Evolutionary conservation across 176 grass and related monocot genomes (phyloP).

Genomic region (Chrysopogon serrulatus): DNA sequence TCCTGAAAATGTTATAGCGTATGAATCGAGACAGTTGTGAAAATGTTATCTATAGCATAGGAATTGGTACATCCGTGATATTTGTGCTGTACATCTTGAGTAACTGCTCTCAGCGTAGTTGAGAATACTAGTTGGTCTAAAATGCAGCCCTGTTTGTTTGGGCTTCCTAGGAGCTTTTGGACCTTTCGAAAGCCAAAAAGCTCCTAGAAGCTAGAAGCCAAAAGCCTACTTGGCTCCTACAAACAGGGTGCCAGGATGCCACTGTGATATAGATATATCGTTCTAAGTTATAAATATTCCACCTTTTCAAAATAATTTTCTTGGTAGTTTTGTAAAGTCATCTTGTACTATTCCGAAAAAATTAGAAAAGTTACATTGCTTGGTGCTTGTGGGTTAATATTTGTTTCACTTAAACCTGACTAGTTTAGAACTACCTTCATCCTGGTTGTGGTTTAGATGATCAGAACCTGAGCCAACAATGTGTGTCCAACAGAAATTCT

Average conservation of each 20-base stretch:
- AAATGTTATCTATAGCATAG: not conserved
- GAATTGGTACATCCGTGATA: not conserved
- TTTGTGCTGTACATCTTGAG: not conserved
- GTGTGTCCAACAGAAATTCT: not conserved
- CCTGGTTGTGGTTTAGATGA: not conserved
- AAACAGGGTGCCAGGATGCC: not conserved
- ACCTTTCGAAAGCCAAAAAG: not conserved
- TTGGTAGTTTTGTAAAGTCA: not conserved
- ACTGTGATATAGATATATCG: not conserved
- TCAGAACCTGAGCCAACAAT: not conserved
- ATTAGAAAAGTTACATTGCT: no score
- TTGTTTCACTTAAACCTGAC: not conserved
- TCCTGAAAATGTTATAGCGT: not conserved
- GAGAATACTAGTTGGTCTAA: not conserved
- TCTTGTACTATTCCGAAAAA: not conserved
- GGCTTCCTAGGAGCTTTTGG: not conserved
- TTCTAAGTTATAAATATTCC: not conserved
- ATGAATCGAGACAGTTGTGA: not conserved
- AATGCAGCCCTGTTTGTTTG: not conserved
- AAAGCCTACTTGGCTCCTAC: not conserved
- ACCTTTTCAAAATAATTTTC: not conserved
- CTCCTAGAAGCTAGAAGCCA: not conserved
- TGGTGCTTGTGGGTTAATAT: not conserved
- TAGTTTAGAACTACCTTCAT: not conserved
- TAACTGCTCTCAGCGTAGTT: not conserved